These are phyloP conservation scores for Ophiostoma sp. DNA, from an alignment of 2,329 filamentous ascomycete species.

Conservation along the genomic window DNA sequence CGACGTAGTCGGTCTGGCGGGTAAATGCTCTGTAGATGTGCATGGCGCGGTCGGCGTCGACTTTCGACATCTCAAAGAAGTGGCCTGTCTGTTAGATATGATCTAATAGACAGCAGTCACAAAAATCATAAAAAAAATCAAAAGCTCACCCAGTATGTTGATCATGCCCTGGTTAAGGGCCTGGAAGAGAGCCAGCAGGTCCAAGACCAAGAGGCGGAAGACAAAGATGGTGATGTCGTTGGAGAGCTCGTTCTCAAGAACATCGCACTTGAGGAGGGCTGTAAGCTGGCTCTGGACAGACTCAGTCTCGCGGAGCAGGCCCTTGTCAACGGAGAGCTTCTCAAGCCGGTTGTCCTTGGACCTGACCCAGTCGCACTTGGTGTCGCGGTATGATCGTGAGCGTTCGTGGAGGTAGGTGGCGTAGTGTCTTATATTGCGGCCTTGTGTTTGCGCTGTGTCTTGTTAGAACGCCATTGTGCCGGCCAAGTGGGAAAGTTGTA, in stretches of 20 bases:
- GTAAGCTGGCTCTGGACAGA: conserved; percentile 81
- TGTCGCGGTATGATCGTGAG: conserved; percentile 74
- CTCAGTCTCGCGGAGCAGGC: conserved; percentile 85
- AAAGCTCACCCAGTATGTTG: conserved; percentile 75
- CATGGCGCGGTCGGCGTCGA: conserved; percentile 87
- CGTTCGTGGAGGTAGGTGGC: conserved; percentile 79
- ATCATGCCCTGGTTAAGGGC: conserved; percentile 96
- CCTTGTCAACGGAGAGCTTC: conserved; percentile 83
- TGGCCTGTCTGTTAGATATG: conserved; percentile 55
- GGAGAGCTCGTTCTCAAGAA: conserved; percentile 81
- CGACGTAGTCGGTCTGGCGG: conserved; percentile 85
- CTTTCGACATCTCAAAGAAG: conserved; percentile 96
- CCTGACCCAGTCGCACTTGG: conserved; percentile 85
- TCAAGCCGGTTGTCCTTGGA: conserved; percentile 77
- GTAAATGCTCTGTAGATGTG: conserved; percentile 89
- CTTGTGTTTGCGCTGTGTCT: conserved; percentile 77
- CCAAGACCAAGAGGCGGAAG: conserved; percentile 84
- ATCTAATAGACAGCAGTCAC: background rate
- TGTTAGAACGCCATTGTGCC: background rate
- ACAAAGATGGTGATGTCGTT: conserved; percentile 96
- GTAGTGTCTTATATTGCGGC: conserved; percentile 89
- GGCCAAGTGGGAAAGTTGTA: background rate
- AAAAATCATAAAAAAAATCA: background rate
- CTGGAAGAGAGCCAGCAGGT: conserved; percentile 84
- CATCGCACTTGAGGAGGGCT: conserved; percentile 82